phyloP scores from a whole-genome alignment of 371 early-diverging fungal genomes.

The Mucor ambiguus region DNA sequence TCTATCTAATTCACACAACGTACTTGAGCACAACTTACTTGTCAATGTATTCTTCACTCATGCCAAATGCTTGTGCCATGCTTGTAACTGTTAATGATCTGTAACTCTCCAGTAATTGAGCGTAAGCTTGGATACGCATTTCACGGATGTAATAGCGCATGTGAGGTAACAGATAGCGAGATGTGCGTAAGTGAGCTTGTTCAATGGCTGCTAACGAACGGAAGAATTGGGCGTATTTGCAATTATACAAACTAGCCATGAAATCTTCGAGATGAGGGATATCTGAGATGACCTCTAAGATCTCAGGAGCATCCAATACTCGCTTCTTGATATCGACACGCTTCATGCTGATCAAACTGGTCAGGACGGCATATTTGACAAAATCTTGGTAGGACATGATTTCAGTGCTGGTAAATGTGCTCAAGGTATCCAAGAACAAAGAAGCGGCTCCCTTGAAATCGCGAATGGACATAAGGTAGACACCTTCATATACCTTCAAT shows the following conservation, averaged over 20 bases:
- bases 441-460: conserved; percentile 94
- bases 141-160: conserved; percentile 93
- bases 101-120: conserved; percentile 98
- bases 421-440: conserved; percentile 92
- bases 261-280: conserved; percentile 86
- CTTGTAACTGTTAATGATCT: conserved; percentile 92
- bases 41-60: conserved; percentile 94
- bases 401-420: conserved; percentile 98
- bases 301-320: conserved; percentile 91
- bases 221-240: conserved; percentile 96
- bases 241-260: conserved; percentile 88
- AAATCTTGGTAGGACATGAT: conserved; percentile 97
- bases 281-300: conserved; percentile 93
- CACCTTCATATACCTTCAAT: conserved; percentile 97
- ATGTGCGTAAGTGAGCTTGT: conserved; percentile 49
- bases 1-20: neutral
- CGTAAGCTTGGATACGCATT: conserved; percentile 98
- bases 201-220: conserved; percentile 60
- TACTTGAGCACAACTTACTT: conserved; percentile 49
- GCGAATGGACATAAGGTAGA: conserved; percentile 91
- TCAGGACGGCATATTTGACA: conserved; percentile 93
- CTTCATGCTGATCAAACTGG: conserved; percentile 86
- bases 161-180: conserved; percentile 80
- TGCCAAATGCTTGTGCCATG: conserved; percentile 98
- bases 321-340: conserved; percentile 95